phyloP scores from a whole-genome alignment of 163 green algal species.

The Prototheca cutis region DNA sequence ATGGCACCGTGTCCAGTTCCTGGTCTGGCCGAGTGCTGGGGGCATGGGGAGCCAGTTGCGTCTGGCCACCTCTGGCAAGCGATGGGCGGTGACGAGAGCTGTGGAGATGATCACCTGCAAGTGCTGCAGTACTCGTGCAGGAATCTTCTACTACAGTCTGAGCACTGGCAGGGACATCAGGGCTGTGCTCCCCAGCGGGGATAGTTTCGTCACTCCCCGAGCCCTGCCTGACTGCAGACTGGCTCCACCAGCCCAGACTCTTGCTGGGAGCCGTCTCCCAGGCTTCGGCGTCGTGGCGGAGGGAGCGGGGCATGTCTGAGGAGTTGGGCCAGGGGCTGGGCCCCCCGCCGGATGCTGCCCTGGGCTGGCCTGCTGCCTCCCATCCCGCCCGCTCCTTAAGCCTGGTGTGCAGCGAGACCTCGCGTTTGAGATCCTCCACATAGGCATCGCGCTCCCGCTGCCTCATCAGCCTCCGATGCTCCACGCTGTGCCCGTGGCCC shows the following conservation, averaged over 20 bases:
- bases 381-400: not conserved
- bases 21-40: no score
- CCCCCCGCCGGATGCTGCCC: not conserved
- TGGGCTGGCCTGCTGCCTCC: constrained; percentile 1
- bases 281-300: not conserved
- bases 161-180: no score
- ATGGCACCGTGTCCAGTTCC: no score
- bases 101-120: no score
- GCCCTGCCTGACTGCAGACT: no score
- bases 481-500: not conserved
- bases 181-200: no score
- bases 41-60: no score
- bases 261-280: not conserved
- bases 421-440: not conserved
- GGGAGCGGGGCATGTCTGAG: not conserved
- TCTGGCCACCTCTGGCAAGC: no score
- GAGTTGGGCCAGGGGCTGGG: not conserved
- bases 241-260: not conserved
- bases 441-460: not conserved
- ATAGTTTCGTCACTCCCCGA: no score
- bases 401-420: constrained; percentile 1
- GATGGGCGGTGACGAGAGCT: no score
- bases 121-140: no score
- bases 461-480: constrained; percentile 1
- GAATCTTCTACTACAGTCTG: no score